phyloP scores from a whole-genome alignment of 768 basidiomycete genomes.

The Macrocybe gigantea region DNA sequence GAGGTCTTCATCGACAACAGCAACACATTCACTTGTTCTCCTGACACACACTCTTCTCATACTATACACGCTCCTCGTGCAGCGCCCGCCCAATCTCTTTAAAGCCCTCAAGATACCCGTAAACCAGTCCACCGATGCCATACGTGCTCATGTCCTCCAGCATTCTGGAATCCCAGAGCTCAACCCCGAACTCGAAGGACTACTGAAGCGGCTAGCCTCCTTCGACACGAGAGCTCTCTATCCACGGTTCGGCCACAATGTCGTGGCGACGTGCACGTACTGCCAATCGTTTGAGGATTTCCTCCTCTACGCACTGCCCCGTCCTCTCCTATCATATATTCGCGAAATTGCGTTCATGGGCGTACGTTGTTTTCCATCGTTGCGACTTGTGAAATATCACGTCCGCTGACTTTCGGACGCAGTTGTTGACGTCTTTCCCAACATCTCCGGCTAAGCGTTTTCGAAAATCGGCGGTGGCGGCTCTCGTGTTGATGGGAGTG shows the following conservation, averaged over 20 bases:
- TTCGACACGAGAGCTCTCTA: constrained; percentile 56
- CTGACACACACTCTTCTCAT: constrained; percentile 47
- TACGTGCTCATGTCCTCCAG: constrained; percentile 40
- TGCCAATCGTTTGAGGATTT: constrained; percentile 60
- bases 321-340: constrained; percentile 52
- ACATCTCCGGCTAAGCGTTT: too few species aligned
- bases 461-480: neutral
- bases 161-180: constrained; percentile 34
- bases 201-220: constrained; percentile 50
- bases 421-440: neutral
- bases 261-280: constrained; percentile 58
- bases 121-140: constrained; percentile 44
- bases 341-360: constrained; percentile 50
- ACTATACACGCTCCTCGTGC: constrained; percentile 37
- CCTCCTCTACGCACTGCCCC: constrained; percentile 50
- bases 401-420: too few species aligned
- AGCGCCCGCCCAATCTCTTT: constrained; percentile 60
- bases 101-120: constrained; percentile 46
- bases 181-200: constrained; percentile 40
- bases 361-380: constrained; percentile 18
- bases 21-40: constrained; percentile 28
- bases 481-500: constrained; percentile 1
- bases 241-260: constrained; percentile 63
- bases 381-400: neutral
- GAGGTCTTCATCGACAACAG: constrained; percentile 13